These are phyloP conservation scores for Gossypium thurberi DNA, from an alignment of 345 rosid genomes.

Conservation along the genomic window DNA sequence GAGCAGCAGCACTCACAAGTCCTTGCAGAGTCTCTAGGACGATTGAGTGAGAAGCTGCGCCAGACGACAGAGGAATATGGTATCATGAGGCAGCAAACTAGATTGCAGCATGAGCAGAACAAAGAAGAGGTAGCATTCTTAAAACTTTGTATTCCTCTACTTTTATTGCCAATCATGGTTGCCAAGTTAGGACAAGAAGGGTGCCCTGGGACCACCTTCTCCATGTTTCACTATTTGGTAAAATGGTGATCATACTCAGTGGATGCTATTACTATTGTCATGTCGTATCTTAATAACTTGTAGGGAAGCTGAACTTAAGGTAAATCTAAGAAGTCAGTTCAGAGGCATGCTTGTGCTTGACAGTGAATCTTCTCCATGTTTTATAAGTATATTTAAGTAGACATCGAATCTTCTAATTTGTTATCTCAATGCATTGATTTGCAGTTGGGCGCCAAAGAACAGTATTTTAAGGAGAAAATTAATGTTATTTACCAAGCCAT, in stretches of 20 bases:
- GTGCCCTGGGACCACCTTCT: neutral
- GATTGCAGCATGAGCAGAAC: slow-evolving; percentile 31
- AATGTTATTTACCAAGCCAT: slow-evolving; percentile 19
- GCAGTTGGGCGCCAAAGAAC: slow-evolving; percentile 36
- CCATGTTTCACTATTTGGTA: neutral
- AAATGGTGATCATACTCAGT: neutral
- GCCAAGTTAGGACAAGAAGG: neutral
- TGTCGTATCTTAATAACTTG: neutral
- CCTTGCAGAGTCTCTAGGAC: slow-evolving; percentile 27
- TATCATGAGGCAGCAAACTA: slow-evolving; percentile 26
- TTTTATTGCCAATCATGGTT: slow-evolving; percentile 1
- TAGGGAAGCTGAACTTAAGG: neutral
- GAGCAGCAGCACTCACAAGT: slow-evolving; percentile 24
- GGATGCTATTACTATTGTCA: neutral
- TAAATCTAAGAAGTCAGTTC: neutral
- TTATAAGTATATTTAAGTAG: neutral
- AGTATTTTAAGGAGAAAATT: slow-evolving; percentile 36
- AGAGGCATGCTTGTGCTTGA: neutral
- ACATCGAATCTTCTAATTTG: neutral
- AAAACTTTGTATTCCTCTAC: neutral
- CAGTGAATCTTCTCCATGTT: neutral
- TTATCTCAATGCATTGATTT: neutral
- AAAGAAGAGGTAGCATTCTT: slow-evolving; percentile 34
- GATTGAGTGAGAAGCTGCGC: slow-evolving; percentile 27
- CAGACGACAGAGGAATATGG: slow-evolving; percentile 25